Evolutionary conservation across 2,329 filamentous ascomycete species (phyloP).

Genomic region (Dendryphion nanum): DNA sequence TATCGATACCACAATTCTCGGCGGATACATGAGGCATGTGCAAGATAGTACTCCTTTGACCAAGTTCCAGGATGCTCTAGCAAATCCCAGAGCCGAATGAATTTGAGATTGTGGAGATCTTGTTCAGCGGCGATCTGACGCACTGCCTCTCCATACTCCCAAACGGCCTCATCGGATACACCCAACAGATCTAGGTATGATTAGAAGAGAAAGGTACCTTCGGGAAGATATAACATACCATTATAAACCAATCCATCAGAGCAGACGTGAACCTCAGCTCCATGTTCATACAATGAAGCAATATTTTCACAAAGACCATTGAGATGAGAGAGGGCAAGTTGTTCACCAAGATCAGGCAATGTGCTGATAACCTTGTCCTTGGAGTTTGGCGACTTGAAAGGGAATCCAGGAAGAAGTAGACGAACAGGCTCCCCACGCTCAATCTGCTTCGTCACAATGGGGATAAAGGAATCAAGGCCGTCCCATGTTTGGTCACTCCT

Average conservation of each 20-base stretch:
- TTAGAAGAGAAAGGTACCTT: neutral
- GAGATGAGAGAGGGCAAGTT: constrained; percentile 41
- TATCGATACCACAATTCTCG: constrained; percentile 19
- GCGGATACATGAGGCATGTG: constrained; percentile 21
- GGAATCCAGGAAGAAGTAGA: constrained; percentile 55
- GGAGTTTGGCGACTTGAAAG: constrained; percentile 62
- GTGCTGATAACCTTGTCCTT: constrained; percentile 54
- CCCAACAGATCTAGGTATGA: constrained; percentile 36
- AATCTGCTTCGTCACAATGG: constrained; percentile 6
- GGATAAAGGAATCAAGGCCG: constrained; percentile 1
- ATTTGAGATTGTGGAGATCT: neutral
- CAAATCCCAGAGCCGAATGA: constrained; percentile 38
- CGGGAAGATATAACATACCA: constrained; percentile 16
- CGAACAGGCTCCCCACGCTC: constrained; percentile 21
- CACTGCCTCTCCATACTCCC: constrained; percentile 17
- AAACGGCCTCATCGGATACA: constrained; percentile 43
- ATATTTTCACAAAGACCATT: constrained; percentile 42
- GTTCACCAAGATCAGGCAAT: constrained; percentile 45
- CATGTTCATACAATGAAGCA: constrained; percentile 39
- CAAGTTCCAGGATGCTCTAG: constrained; percentile 16
- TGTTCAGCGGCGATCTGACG: neutral
- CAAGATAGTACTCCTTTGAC: constrained; percentile 16
- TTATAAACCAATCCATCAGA: constrained; percentile 47
- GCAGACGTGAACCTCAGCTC: constrained; percentile 42
- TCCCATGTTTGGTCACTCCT: constrained; percentile 2